Conservation (phyloP, 768 basidiomycete species). For the Lactarius psammicola region DNA sequence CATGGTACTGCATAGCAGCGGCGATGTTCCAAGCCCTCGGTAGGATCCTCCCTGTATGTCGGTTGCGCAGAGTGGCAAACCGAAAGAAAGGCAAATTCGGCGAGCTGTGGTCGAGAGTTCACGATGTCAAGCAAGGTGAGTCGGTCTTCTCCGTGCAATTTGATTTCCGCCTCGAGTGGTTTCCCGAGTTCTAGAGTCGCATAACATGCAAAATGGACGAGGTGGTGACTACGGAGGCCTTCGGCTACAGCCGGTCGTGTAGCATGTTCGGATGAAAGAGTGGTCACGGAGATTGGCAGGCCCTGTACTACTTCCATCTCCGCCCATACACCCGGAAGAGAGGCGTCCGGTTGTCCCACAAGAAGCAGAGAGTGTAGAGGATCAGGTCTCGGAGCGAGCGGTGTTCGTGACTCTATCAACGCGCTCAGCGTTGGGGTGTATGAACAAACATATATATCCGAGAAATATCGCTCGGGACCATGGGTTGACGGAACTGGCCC, state of each 20-base stretch:
- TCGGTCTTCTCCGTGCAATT: neutral
- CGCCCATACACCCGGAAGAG: neutral
- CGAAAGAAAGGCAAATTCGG: conserved; percentile 20
- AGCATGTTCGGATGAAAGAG: neutral
- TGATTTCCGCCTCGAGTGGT: neutral
- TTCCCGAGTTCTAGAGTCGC: neutral
- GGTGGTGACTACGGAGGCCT: neutral
- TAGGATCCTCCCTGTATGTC: neutral
- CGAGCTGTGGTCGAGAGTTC: conserved; percentile 4
- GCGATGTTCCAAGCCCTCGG: conserved; percentile 20
- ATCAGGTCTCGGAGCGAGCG: neutral
- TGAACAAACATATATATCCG: conserved; percentile 21
- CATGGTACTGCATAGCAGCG: conserved; percentile 23
- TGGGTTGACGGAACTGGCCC: too few relatives aligned
- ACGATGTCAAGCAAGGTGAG: conserved; percentile 9
- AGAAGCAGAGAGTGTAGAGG: neutral
- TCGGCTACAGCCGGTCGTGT: neutral
- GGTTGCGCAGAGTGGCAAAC: conserved; percentile 3
- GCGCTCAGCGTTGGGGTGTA: conserved; percentile 19
- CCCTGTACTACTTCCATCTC: neutral
- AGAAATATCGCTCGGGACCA: neutral
- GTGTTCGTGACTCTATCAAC: neutral
- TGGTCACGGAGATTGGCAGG: neutral
- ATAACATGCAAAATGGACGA: conserved; percentile 15
- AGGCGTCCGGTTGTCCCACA: conserved; percentile 2